Percentiles rank a stretch among this genome's conserved stretches.
These are phyloP conservation scores for Termitomyces sp. DNA, from an alignment of 1,284 basidiomycete genomes.

Conservation along the genomic window DNA sequence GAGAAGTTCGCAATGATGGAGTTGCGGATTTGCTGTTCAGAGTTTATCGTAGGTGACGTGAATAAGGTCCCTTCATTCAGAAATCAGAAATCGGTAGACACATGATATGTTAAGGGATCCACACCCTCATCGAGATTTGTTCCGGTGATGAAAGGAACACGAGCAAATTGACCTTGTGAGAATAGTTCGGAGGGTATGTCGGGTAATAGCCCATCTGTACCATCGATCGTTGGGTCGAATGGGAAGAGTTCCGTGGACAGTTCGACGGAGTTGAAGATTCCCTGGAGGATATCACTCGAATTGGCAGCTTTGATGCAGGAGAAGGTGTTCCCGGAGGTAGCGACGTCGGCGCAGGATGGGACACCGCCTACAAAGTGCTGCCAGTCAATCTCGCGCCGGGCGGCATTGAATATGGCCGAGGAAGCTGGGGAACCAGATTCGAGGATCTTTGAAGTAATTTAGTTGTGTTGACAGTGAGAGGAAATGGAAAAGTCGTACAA, in stretches of 20 bases:
- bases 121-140: conserved; percentile 45
- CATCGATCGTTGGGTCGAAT: conserved; percentile 39
- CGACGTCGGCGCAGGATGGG: conserved; percentile 28
- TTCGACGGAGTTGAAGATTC: conserved; percentile 21
- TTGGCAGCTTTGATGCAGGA: conserved; percentile 34
- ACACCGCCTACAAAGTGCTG: conserved; percentile 35
- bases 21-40: conserved; percentile 23
- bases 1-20: conserved; percentile 28
- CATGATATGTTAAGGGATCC: neutral
- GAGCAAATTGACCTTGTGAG: conserved; percentile 29
- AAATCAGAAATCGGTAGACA: neutral
- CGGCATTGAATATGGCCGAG: conserved; percentile 25
- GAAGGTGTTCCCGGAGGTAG: conserved; percentile 31
- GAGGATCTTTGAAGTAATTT: conserved; percentile 31
- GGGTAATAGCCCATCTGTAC: conserved; percentile 36
- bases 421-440: conserved; percentile 38
- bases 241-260: conserved; percentile 26
- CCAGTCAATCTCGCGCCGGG: conserved; percentile 33
- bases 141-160: conserved; percentile 44
- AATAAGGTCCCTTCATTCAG: conserved; percentile 33
- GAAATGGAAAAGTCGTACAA: conserved; percentile 26
- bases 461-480: neutral
- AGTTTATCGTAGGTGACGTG: conserved; percentile 24
- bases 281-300: conserved; percentile 30
- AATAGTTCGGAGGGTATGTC: conserved; percentile 35